Evolutionary conservation across 805 yeast species (phyloP), one percentile per base, ranked within the genome.

Genomic region (Lipomyces mesembrius): DNA sequence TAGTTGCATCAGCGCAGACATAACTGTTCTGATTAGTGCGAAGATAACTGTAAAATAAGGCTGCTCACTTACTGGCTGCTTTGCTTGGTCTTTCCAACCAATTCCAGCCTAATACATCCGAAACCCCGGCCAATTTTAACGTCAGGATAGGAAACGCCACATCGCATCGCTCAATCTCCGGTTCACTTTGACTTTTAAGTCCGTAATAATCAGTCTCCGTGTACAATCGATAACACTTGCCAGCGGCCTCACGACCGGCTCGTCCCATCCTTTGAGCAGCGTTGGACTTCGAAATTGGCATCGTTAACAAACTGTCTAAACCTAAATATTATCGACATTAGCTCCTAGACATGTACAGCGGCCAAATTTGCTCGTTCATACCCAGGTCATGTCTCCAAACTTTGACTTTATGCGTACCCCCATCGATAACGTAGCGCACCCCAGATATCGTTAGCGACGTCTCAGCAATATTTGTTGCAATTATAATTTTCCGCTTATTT

Each of bases 191-290:
- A 58, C 82, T 80, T 0, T 89, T 87, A 62, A 95, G 79, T 69
- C 83, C 83, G 2, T 77, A 55, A 73, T 85, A 94, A 65, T 90
- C 88, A 1, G 79, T 76, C 73, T 94, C 98, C 59, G 90, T 87
- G 77, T 89, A 95, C 49, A 95, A 79, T 66, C 98, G 80, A 78
- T 83, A 95, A 56, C 95, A 91, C 77, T 94, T 94, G 55, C 99
- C 99, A 37, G 89, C 86, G 20, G 87, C 84, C 79, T 95, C 98
- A 86, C 99, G 91, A 69, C 99, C 99, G n/a, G 99, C 98, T 83
- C 99, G 90, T 77, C 99, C 99, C 57, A 93, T 87, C 78, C 99
- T 83, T 80, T 95, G 99, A 46, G 90, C 85, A 0, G 98, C 99
- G 52, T 97, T 90, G 0, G 98, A 96, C 74, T 90, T 91, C 0